Evolutionary conservation across 768 basidiomycete species (phyloP).

Genomic region (Suillus hirtellus): DNA sequence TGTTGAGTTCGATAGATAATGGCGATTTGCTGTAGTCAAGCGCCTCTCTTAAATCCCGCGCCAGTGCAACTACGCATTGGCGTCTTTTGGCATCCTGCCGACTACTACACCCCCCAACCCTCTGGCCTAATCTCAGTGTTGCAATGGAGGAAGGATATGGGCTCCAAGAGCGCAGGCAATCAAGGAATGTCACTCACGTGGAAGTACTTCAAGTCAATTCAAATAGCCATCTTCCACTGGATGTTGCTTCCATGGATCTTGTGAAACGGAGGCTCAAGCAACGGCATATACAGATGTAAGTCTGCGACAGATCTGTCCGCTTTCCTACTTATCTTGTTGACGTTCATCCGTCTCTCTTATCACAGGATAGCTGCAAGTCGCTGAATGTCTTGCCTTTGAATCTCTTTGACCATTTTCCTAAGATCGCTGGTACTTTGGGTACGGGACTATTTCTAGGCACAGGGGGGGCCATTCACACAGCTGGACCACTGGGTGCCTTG

Average conservation of each 20-base stretch:
- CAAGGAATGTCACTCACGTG: neutral
- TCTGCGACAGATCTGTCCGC: slow-evolving; percentile 5
- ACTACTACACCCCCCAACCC: too few relatives aligned
- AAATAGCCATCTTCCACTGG: slow-evolving; percentile 17
- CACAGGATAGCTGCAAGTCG: slow-evolving; percentile 60
- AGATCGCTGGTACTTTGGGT: slow-evolving; percentile 76
- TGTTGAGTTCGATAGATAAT: neutral
- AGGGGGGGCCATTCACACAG: slow-evolving; percentile 56
- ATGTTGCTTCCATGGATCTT: slow-evolving; percentile 61
- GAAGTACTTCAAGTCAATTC: neutral
- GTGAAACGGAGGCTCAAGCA: slow-evolving; percentile 74
- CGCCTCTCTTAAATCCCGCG: neutral
- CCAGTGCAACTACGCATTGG: neutral
- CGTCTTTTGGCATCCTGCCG: neutral
- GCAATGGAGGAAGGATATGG: neutral
- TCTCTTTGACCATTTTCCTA: neutral
- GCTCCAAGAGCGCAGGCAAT: neutral
- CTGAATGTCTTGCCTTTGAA: neutral
- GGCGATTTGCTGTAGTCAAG: neutral
- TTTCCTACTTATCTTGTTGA: neutral
- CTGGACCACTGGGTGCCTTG: slow-evolving; percentile 68
- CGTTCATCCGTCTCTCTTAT: neutral
- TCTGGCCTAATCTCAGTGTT: neutral
- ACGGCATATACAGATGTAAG: slow-evolving; percentile 77
- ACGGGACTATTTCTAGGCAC: slow-evolving; percentile 76